Conservation (phyloP, 208 protist species). For the Vickermania ingenoplastis region DNA sequence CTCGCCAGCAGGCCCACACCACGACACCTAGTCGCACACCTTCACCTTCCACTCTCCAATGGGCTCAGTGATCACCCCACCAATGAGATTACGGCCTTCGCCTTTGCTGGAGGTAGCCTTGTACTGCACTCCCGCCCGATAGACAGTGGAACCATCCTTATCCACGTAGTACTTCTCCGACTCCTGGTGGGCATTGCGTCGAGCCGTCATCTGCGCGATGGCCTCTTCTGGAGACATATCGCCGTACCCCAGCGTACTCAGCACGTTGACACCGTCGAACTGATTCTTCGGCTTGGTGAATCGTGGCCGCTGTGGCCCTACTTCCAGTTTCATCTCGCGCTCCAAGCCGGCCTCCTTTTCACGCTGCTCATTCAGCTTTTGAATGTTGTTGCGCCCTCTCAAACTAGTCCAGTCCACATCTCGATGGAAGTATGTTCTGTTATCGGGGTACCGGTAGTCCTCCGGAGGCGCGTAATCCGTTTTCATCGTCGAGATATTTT, state of each 20-base stretch:
- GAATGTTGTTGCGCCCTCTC: conserved; percentile 26
- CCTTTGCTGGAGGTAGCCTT: conserved; percentile 11
- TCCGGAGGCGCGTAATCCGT: conserved; percentile 54
- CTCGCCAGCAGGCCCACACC: no score
- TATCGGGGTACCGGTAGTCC: conserved; percentile 26
- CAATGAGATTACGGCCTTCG: conserved; percentile 12
- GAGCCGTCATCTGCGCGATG: conserved; percentile 37
- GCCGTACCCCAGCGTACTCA: conserved; percentile 45
- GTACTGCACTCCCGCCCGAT: conserved; percentile 34
- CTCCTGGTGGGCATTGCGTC: conserved; percentile 25
- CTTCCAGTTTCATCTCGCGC: not conserved
- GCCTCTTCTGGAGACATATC: conserved; percentile 36
- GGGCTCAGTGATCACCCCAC: conserved; percentile 25
- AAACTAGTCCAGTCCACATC: conserved; percentile 58
- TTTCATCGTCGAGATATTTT: conserved; percentile 41
- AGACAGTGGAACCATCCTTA: conserved; percentile 67
- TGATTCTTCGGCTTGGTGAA: conserved; percentile 76
- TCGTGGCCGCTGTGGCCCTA: conserved; percentile 12
- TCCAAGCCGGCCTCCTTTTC: not conserved
- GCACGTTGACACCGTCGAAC: conserved; percentile 68
- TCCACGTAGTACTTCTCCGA: conserved; percentile 59
- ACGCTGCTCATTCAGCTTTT: conserved; percentile 18
- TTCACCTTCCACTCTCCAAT: conserved; percentile 58
- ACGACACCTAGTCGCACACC: conserved; percentile 32
- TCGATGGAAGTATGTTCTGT: conserved; percentile 58